Evolutionary conservation across 1,139 yeast species (phyloP), one percentile per base, ranked within the genome.

Genomic region (Debaryomyces coudertii): DNA sequence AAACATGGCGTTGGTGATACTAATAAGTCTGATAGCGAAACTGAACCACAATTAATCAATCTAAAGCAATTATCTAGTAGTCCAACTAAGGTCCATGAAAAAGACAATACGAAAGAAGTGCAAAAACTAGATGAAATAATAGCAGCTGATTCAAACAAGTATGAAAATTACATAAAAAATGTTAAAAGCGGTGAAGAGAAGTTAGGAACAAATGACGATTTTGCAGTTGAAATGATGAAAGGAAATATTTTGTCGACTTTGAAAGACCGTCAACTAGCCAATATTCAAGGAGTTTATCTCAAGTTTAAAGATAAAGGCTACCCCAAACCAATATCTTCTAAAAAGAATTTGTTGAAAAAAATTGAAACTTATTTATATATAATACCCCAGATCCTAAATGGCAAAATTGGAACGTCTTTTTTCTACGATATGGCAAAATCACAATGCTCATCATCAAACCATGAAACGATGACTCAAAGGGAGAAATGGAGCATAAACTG

Each of bases 401-500:
- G 82, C 1, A 53, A 65, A 11, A 50, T 42, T 22, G 53, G 57
- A 0, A 63, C 69, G 9, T 82, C 89, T 0, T 57, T 61, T 23
- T 84, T 73, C 58, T 83, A 81, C 54, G 65, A 63, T 2, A 49
- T 69, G 24, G 90, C 90, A 0, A 68, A 71, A 27, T 50, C 57
- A 7, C 70, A 73, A 40, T 63, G 61, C 16, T 50, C 62, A 8
- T 50, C 55, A 1, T 80, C 85, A 0, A 51, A 58, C 1, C 68
- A 73, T 34, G 68, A 75, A 2, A 65, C 77, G 0, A 65, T 85
- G 53, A 69, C 85, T 3, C 68, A 66, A 16, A 59, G 65, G 20
- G 87, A 83, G 40, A 69, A 79, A 39, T 66, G 76, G 55, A 64
- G 63, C 11, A 58, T 83, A 16, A 73, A 80, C 27, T 75, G 84